Evolutionary conservation across 225 moss, liverwort and hornwort species (phyloP).

Genomic region (Physcomitrellopsis africana): DNA sequence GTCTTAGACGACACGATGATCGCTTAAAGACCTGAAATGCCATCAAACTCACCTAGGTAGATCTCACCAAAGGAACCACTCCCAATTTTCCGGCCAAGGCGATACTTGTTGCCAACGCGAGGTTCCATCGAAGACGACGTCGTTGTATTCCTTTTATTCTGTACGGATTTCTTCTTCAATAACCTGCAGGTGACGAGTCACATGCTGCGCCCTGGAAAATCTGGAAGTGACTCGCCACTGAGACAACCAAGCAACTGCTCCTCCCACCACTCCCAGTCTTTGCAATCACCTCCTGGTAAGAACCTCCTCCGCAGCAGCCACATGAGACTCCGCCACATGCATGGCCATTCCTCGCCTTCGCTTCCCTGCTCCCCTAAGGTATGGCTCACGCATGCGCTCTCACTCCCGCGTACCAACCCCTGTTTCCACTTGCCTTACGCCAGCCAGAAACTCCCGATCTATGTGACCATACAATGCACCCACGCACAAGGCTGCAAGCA

Average conservation of each 20-base stretch:
- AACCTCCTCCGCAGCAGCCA: conserved; percentile 29
- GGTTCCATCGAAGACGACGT: conserved; percentile 86
- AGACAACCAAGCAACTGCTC: not conserved
- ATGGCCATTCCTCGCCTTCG: conserved; percentile 29
- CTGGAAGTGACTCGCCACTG: conserved; percentile 21
- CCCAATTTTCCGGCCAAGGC: conserved; percentile 99
- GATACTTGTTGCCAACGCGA: conserved; percentile 96
- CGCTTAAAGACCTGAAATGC: conserved; percentile 7
- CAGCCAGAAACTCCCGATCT: conserved; percentile 32
- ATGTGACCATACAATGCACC: conserved; percentile 29
- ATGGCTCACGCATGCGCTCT: conserved; percentile 23
- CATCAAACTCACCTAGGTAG: conserved; percentile 79
- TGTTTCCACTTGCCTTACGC: conserved; percentile 29
- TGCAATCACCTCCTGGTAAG: conserved; percentile 30
- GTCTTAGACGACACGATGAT: not conserved
- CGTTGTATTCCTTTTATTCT: conserved; percentile 44
- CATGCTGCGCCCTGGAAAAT: conserved; percentile 42
- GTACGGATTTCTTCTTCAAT: conserved; percentile 37
- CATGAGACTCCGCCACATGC: conserved; percentile 19
- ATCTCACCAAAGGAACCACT: conserved; percentile 99
- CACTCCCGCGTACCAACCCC: conserved; percentile 28
- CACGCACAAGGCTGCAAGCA: conserved; percentile 28
- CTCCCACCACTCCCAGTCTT: not conserved
- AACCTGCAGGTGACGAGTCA: conserved; percentile 38
- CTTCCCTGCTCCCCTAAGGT: conserved; percentile 32